A percentile compares a stretch with the other conserved stretches of the same genome.
These are phyloP conservation scores for Phaseolus lunatus DNA, from an alignment of 306 rosid species.

Conservation along the genomic window DNA sequence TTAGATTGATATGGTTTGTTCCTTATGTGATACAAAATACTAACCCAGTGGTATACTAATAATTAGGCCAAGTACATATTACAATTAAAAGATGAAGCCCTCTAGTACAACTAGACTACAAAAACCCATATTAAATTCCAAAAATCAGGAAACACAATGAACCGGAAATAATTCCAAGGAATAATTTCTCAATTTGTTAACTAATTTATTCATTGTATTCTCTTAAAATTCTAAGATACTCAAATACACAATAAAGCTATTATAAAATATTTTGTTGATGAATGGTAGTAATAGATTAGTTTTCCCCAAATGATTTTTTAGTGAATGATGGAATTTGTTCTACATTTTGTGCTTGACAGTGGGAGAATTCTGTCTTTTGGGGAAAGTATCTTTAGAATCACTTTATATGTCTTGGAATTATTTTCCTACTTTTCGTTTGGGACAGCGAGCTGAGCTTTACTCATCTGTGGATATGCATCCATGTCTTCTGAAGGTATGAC, in stretches of 20 bases:
- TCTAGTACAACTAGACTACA: not conserved
- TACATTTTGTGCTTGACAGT: slow-evolving; percentile 50
- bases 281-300: not conserved
- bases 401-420: slow-evolving; percentile 76
- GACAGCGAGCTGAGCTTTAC: slow-evolving; percentile 82
- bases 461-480: slow-evolving; percentile 69
- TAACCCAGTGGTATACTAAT: not conserved
- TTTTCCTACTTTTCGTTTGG: slow-evolving; percentile 72
- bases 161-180: not conserved
- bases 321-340: not conserved
- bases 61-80: not conserved
- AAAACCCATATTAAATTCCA: not conserved
- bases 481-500: slow-evolving; percentile 69
- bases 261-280: not conserved
- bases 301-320: not conserved
- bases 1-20: not conserved
- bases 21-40: not conserved
- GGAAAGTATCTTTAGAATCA: slow-evolving; percentile 73
- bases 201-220: not conserved
- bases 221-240: not conserved
- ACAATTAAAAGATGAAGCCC: not conserved
- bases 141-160: not conserved
- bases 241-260: not conserved
- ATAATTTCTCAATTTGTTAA: not conserved
- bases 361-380: slow-evolving; percentile 66